Percentiles rank a stretch among this genome's conserved stretches.
Evolutionary conservation across 768 basidiomycete genomes (phyloP).

Genomic region (Boletus vermiculosoides): DNA sequence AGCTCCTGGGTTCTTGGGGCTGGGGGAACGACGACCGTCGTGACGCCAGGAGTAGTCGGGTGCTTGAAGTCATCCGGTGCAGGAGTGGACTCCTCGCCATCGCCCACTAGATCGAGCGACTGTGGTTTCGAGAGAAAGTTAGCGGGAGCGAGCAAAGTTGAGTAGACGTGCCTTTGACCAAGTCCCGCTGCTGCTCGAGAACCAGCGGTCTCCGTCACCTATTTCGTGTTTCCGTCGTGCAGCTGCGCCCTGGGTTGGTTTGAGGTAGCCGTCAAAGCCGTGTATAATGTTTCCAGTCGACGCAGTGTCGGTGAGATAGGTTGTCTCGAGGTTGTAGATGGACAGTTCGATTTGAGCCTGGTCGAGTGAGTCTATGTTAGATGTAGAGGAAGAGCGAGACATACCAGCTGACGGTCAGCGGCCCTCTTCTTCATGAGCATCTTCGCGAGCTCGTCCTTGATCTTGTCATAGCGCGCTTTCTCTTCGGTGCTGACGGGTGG

Average conservation of each 20-base stretch:
- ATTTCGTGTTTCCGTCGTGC: conserved; percentile 70
- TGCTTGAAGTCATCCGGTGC: conserved; percentile 66
- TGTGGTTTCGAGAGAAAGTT: conserved; percentile 29
- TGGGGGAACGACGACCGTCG: conserved; percentile 75
- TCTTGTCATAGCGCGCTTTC: conserved; percentile 64
- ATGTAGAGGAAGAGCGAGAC: conserved; percentile 18
- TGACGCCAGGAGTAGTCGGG: conserved; percentile 68
- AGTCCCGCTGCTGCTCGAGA: conserved; percentile 78
- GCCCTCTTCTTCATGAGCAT: conserved; percentile 73
- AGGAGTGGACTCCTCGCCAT: conserved; percentile 61
- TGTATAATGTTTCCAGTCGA: conserved; percentile 86
- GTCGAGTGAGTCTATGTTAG: background rate
- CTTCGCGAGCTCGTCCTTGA: conserved; percentile 72
- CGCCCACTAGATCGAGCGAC: conserved; percentile 75
- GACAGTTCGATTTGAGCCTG: conserved; percentile 77
- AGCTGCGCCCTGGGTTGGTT: conserved; percentile 55
- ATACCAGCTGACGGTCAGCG: conserved; percentile 74
- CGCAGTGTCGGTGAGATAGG: conserved; percentile 76
- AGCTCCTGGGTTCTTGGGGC: conserved; percentile 67
- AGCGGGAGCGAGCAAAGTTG: conserved; percentile 2
- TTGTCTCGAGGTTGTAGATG: conserved; percentile 74
- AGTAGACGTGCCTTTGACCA: conserved; percentile 58
- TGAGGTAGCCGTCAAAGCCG: conserved; percentile 85
- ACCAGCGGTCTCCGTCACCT: conserved; percentile 73
- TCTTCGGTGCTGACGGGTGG: conserved; percentile 57